Conservation (phyloP, 441 rosid species). For the Jatropha podagrica region DNA sequence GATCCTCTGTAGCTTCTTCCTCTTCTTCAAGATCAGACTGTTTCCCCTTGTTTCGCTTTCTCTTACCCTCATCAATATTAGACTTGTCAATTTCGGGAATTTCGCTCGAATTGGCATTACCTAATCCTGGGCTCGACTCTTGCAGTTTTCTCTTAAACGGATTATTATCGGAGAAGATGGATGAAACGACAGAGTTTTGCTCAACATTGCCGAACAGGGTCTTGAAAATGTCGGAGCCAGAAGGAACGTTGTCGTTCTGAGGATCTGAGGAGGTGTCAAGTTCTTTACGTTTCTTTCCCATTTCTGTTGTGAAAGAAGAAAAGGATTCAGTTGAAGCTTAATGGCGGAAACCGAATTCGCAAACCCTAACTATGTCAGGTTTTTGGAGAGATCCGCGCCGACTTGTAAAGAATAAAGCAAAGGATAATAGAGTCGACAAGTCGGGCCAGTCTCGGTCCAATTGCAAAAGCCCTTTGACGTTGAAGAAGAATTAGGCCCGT, state of each 20-base stretch:
- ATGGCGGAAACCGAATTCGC: too few species aligned
- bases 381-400: too few species aligned
- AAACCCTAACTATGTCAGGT: too few species aligned
- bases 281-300: constrained; percentile 44
- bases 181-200: constrained; percentile 35
- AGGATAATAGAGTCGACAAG: too few species aligned
- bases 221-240: constrained; percentile 42
- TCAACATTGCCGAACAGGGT: constrained; percentile 40
- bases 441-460: too few species aligned
- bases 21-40: constrained; percentile 19
- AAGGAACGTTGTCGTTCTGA: constrained; percentile 4
- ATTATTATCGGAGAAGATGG: constrained; percentile 73
- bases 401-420: too few species aligned
- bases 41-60: constrained; percentile 30
- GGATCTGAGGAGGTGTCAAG: constrained; percentile 7
- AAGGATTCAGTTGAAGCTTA: too few species aligned
- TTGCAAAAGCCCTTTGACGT: too few species aligned
- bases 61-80: constrained; percentile 21
- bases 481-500: too few species aligned
- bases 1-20: constrained; percentile 22
- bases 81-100: constrained; percentile 4
- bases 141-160: constrained; percentile 75
- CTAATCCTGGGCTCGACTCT: constrained; percentile 20
- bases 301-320: neutral
- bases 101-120: constrained; percentile 11